Evolutionary conservation across 192 early-diverging fungal genomes (phyloP), one percentile per base, ranked within the genome.

Genomic region (Gamsiella multidivaricata): DNA sequence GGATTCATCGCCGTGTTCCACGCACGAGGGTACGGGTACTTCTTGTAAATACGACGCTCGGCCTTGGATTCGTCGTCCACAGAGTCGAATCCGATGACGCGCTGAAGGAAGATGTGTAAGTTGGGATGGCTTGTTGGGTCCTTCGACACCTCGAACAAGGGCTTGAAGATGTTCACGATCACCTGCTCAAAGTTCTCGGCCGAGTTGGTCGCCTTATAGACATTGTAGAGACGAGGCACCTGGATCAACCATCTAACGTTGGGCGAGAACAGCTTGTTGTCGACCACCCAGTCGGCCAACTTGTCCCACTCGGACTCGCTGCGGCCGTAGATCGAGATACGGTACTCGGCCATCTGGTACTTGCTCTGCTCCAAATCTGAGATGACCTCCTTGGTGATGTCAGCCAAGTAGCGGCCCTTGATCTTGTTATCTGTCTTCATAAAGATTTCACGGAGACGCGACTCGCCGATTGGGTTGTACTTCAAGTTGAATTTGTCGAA

Each of bases 401-500:
- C 94, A 3, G 97, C 97, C 58, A 98, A 83, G 78, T 94, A 98
- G 32, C 90, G 83, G 34, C 97, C 97, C 15, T 92, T 65, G 60
- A 97, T 91, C 64, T 86, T 91, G 79, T 98, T 98, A 79, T 98
- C 96, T 0, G 95, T 95, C 86, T 98, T 98, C 83, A 98, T 85
- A 65, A 98, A 98, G 65, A 98, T 97, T 76, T 97, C 96, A 60
- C 97, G 84, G 47, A 98, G 80, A 65, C 97, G 94, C 23, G 94
- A 96, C 79, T 97, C 96, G 29, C 97, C 97, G 49, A 98, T 88
- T 9, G 97, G 97, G 65, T 96, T 96, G 82, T 98, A 98, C 80
- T 98, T 97, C 45, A 96, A 84, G 80, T 98, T 98, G 86, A 98
- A 98, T 81, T 97, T 97, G 85, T 97, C 97, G 61, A 98, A 97